Conservation (phyloP, 208 protist genomes). For the Acanthamoeba castellanii region DNA sequence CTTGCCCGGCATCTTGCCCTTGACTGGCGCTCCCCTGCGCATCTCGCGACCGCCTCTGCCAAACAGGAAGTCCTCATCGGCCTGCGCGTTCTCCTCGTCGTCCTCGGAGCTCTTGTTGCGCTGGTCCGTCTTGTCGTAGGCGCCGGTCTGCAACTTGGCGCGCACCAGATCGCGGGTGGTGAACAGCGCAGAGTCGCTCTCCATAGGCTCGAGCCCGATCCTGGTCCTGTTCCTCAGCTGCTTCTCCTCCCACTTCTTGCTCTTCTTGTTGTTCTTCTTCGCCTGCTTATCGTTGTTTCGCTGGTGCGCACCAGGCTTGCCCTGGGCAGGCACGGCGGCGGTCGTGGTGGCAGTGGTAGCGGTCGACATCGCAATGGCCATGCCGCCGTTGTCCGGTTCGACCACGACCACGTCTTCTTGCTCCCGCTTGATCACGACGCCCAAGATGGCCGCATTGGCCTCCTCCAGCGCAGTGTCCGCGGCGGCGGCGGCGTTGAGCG, state of each 20-base stretch:
- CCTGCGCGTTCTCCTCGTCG: slow-evolving; percentile 24
- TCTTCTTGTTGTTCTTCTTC: background rate
- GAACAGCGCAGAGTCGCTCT: background rate
- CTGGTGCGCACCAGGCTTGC: background rate
- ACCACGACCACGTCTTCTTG: background rate
- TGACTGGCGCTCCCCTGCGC: background rate
- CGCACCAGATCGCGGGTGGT: slow-evolving; percentile 19
- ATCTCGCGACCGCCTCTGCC: background rate
- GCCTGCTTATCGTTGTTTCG: background rate
- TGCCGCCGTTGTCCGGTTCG: background rate
- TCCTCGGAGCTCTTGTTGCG: slow-evolving; percentile 13
- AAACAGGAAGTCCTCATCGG: slow-evolving; percentile 43
- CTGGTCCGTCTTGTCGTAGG: background rate
- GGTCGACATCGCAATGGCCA: background rate
- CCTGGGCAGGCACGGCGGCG: background rate
- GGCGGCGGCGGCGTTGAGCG: background rate
- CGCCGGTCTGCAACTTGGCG: background rate
- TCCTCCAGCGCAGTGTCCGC: background rate
- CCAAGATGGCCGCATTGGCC: background rate
- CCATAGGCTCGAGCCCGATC: background rate
- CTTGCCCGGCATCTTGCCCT: background rate
- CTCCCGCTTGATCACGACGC: background rate
- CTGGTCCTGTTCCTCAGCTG: background rate
- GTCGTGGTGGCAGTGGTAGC: background rate
- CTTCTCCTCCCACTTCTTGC: background rate